Conservation (phyloP, 2,329 filamentous ascomycete species). For the Venturiaceae sp. region DNA sequence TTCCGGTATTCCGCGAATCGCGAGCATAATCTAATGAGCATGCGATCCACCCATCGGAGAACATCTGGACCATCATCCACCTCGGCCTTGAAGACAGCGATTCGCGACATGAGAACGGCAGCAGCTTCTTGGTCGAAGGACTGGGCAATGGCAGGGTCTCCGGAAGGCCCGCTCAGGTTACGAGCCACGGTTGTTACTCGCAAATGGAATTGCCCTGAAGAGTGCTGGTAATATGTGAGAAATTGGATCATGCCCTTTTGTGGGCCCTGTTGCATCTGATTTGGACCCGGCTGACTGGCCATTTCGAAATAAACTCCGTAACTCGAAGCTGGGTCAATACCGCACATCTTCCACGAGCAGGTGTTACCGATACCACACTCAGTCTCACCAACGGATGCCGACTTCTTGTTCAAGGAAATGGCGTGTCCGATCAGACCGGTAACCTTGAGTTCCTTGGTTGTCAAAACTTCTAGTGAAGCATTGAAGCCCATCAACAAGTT, state of each 20-base stretch:
- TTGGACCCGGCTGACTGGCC: constrained; percentile 80
- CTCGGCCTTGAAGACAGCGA: constrained; percentile 97
- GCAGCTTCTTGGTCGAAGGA: constrained; percentile 98
- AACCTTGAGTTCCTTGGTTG: constrained; percentile 96
- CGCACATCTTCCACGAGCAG: constrained; percentile 99
- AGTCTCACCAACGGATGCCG: constrained; percentile 90
- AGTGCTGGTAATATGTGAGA: constrained; percentile 96
- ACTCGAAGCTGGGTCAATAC: constrained; percentile 85
- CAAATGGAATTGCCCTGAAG: constrained; percentile 90
- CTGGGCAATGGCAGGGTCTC: constrained; percentile 88
- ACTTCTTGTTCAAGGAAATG: constrained; percentile 96
- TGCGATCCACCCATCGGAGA: constrained; percentile 93
- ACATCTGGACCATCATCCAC: constrained; percentile 98
- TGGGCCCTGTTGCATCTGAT: constrained; percentile 73
- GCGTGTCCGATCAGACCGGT: constrained; percentile 95
- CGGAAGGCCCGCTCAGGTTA: constrained; percentile 84
- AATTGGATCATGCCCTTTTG: constrained; percentile 97
- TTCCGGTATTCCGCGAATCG: constrained; percentile 97
- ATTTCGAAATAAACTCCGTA: constrained; percentile 98
- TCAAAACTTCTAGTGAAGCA: constrained; percentile 87
- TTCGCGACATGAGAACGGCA: constrained; percentile 96
- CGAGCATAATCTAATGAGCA: constrained; percentile 94
- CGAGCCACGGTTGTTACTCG: constrained; percentile 90
- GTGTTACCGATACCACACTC: constrained; percentile 98
- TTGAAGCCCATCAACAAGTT: constrained; percentile 98